Conservation (phyloP, 2,329 filamentous ascomycete species). For the Didymella pinodella region DNA sequence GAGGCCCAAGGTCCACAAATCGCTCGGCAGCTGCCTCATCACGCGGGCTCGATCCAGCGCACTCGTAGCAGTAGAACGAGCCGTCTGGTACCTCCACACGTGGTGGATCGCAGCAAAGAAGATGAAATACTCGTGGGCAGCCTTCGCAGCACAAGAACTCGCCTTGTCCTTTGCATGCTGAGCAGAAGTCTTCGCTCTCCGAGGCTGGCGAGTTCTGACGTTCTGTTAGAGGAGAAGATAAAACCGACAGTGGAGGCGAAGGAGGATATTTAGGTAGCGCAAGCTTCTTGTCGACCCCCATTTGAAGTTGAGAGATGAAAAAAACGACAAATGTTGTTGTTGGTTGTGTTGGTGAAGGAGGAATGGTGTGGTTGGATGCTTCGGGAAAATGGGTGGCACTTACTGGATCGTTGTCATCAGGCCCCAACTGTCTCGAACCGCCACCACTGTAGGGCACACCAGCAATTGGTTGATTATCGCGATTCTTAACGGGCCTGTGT, state of each 20-base stretch:
- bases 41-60: slow-evolving; percentile 31
- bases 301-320: slow-evolving; percentile 42
- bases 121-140: slow-evolving; percentile 89
- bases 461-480: slow-evolving; percentile 68
- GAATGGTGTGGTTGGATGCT: slow-evolving; percentile 53
- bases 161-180: slow-evolving; percentile 82
- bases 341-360: slow-evolving; percentile 48
- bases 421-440: slow-evolving; percentile 68
- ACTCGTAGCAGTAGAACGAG: slow-evolving; percentile 77
- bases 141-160: slow-evolving; percentile 93
- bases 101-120: slow-evolving; percentile 84
- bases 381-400: slow-evolving; percentile 55
- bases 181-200: slow-evolving; percentile 89
- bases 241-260: slow-evolving; percentile 46
- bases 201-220: slow-evolving; percentile 50
- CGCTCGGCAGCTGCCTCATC: slow-evolving; percentile 38
- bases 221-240: slow-evolving; percentile 52
- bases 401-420: slow-evolving; percentile 65
- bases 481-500: slow-evolving; percentile 77
- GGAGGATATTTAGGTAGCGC: slow-evolving; percentile 44
- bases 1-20: slow-evolving; percentile 60
- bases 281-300: slow-evolving; percentile 43
- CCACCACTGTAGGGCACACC: slow-evolving; percentile 69
- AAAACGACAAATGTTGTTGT: slow-evolving; percentile 38
- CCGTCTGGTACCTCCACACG: slow-evolving; percentile 46